Conservation (phyloP, 2,329 filamentous ascomycete species). For the Calonectria ilicicola region DNA sequence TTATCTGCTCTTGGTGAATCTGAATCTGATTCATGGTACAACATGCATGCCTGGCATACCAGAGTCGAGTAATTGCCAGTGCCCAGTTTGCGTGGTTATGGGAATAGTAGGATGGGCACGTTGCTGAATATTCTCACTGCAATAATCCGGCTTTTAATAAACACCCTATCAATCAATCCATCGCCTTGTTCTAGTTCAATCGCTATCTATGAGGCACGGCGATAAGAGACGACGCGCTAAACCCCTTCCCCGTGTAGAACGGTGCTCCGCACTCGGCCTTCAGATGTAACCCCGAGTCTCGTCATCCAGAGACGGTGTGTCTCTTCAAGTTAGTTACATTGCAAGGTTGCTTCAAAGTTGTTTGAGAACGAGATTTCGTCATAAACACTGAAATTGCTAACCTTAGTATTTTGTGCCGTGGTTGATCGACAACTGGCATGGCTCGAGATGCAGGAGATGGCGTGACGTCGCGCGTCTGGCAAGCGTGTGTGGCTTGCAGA, state of each 20-base stretch:
- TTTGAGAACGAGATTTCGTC: too few relatives aligned
- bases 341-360: neutral
- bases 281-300: neutral
- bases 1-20: too few relatives aligned
- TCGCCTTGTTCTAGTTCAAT: neutral
- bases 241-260: neutral
- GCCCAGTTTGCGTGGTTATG: neutral
- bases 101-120: neutral
- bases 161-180: neutral
- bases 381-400: neutral
- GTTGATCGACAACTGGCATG: neutral
- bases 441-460: neutral
- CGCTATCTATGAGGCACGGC: neutral
- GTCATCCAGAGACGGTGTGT: neutral
- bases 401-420: neutral
- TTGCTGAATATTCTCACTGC: neutral
- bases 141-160: too few relatives aligned
- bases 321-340: neutral
- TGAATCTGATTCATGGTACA: too few relatives aligned
- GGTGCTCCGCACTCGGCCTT: neutral
- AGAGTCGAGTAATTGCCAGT: too few relatives aligned
- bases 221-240: neutral
- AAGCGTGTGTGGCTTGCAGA: conserved; percentile 11
- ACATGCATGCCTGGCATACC: too few relatives aligned
- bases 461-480: conserved; percentile 3